Evolutionary conservation across 225 moss, liverwort and hornwort species (phyloP).

Genomic region (Pseudoscleropodium purum): DNA sequence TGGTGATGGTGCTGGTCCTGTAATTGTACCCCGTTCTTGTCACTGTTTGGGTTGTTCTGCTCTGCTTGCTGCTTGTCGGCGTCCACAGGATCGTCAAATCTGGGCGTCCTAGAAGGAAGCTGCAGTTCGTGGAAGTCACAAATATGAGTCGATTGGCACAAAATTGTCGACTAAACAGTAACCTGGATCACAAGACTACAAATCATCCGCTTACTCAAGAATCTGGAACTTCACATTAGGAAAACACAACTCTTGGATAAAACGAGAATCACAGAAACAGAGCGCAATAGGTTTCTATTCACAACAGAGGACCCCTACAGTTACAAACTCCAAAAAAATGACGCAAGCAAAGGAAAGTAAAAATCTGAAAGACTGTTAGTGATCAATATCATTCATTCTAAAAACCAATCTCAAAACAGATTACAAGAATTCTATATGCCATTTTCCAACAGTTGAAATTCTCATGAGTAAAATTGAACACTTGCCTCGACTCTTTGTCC

Average conservation of each 20-base stretch:
- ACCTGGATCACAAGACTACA: neutral
- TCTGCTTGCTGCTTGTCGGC: conserved; percentile 29
- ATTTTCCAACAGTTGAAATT: neutral
- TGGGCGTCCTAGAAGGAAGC: conserved; percentile 33
- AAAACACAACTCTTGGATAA: neutral
- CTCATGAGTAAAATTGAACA: neutral
- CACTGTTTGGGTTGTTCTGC: conserved; percentile 5
- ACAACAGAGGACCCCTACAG: neutral
- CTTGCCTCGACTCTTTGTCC: conserved; percentile 90
- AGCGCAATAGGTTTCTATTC: neutral
- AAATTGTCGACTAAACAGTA: neutral
- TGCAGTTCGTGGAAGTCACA: conserved; percentile 15
- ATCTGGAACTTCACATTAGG: neutral
- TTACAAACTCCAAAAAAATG: neutral
- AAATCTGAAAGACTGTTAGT: neutral
- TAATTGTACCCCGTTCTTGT: conserved; percentile 6
- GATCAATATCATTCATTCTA: neutral
- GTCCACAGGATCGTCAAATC: conserved; percentile 16
- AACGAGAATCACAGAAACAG: neutral
- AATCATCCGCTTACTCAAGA: conserved; percentile 2
- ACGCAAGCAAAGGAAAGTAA: neutral
- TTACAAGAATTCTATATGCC: neutral
- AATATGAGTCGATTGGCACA: neutral
- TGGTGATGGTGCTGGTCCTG: conserved; percentile 48
- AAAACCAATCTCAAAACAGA: neutral